phyloP scores from a whole-genome alignment of 495 filamentous ascomycete species.

The Penicillium lividum region DNA sequence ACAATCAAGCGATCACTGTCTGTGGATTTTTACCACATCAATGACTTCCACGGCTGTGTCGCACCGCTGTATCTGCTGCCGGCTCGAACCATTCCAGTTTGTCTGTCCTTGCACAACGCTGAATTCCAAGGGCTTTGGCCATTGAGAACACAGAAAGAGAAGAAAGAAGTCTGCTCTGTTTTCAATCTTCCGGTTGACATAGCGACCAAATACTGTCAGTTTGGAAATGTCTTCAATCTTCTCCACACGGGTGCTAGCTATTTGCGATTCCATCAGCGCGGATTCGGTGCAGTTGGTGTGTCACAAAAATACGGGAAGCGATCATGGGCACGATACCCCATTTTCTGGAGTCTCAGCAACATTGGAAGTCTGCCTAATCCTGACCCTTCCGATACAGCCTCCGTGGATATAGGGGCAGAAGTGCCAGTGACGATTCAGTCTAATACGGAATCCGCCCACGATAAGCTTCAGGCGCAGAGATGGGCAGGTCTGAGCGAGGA shows the following conservation, averaged over 20 bases:
- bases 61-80: conserved; percentile 74
- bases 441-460: conserved; percentile 54
- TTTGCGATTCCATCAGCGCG: conserved; percentile 69
- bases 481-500: conserved; percentile 71
- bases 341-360: conserved; percentile 73
- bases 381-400: conserved; percentile 71
- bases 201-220: conserved; percentile 52
- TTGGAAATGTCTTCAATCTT: conserved; percentile 70
- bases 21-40: conserved; percentile 76
- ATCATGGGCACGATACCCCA: conserved; percentile 72
- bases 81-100: conserved; percentile 51
- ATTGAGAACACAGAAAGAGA: conserved; percentile 67
- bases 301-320: conserved; percentile 75
- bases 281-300: conserved; percentile 77
- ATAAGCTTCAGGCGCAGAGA: conserved; percentile 68
- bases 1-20: conserved; percentile 57
- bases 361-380: conserved; percentile 74
- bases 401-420: conserved; percentile 50
- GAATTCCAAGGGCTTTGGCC: conserved; percentile 77
- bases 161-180: conserved; percentile 68
- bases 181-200: conserved; percentile 58
- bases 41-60: conserved; percentile 76
- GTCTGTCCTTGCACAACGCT: conserved; percentile 62
- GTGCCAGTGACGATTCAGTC: conserved; percentile 53
- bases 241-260: conserved; percentile 73